Base-by-base conservation (phyloP, 805 yeast species). In the Candida nonsorbophila region DNA sequence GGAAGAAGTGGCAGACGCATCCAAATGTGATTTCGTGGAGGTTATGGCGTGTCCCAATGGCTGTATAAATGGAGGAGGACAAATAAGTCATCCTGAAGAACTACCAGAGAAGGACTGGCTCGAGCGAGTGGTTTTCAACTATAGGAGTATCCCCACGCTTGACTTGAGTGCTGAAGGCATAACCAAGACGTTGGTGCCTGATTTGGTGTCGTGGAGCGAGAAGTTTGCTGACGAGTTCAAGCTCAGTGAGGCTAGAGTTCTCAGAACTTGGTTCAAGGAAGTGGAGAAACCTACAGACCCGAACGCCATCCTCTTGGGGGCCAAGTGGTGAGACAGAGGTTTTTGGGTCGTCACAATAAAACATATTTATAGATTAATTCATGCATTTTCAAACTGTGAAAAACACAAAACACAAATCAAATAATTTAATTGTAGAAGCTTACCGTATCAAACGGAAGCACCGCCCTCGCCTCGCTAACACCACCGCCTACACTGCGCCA, bases 11-110 rank as follows among this genome's bases (percentile, higher is more conserved):
- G 78, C 77, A 0, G 88, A 84, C 35, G 82, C 90, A 1, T 55
- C 72, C 18, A 65, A 61, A 22, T 79, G 84, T 42, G 92, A 85
- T 38, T 84, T 82, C 42, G 84, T 90, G 5, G 98, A 92, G 47
- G 82, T 92, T 25, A 90, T 87, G 96, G 98, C 98, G 1, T 92
- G 98, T 53, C 98, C 98, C 5, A 87, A 85, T 16, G 98, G 98
- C 1, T 92, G 97, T 49, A 84, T 88, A 33, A 92, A 90, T 47
- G 98, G 98, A 7, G 97, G 98, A 14, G 98, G 98, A 0, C 88
- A 87, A 45, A 71, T 86, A 12, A 68, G 74, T 4, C 66, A 65
- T 4, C 74, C 76, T 1, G 39, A 44, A 1, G 67, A 51, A 4
- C 41, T 41, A 0, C 17, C 35, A 27, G 58, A 50, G 41, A 62